Base-by-base conservation (phyloP, 495 filamentous ascomycete genomes). In the Tuber melanosporum region DNA sequence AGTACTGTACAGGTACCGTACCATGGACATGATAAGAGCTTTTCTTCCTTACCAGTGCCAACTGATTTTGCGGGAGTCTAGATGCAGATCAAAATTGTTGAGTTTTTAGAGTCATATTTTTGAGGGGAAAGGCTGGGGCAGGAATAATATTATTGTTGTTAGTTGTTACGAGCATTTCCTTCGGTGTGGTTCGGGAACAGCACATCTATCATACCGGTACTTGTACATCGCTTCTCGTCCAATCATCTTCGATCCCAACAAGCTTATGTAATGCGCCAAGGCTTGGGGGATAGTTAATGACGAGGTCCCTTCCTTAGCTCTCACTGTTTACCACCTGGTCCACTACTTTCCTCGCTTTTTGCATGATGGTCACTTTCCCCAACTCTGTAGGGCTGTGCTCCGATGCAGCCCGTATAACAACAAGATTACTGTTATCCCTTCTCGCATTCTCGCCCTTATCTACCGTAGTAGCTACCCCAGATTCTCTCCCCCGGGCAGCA, bases 401-500 rank as follows among this genome's bases (percentile, higher is more conserved):
- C 70, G 86, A 86, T 70, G 85, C 88, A 41, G 88, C 88, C 83
- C 86, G 87, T 85, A 87, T 91, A 73, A 90, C 90, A 22, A 87
- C 88, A 75, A 83, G 85, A 71, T 83, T 91, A 71, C 84, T 92
- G 72, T 85, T 92, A 47, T 91, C 88, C 71, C 89, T 91, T 84
- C 87, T 92, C 69, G 89, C 89, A 74, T 82, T 89, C 76, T 86
- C 88, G 39, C 84, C 85, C 42, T 79, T 85, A 32, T 78, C 86
- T 26, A 69, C 77, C 6, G 85, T 83, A 36, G 66, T 73, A 71
- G 82, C 76, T 72, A 49, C 70, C n/a, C 74, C 57, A 43, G 80
- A 80, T 71, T 76, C 69, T 46, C 43, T 70, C 77, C 43, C 77
- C 78, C 76, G 76, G 75, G 45, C 78, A 70, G 75, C 76, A 69